Conservation (phyloP, 441 rosid species). For the Mallotus japonicus region DNA sequence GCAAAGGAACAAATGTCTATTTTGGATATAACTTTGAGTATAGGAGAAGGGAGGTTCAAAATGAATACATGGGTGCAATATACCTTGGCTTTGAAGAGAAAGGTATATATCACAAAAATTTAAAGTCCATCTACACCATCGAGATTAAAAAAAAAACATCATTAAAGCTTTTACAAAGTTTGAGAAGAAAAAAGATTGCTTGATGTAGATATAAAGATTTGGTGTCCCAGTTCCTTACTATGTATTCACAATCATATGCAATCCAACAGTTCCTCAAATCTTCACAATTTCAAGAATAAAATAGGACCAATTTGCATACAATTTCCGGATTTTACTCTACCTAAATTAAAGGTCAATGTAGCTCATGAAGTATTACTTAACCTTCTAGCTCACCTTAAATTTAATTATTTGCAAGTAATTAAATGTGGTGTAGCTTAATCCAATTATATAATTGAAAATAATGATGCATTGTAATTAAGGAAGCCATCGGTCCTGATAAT, state of each 20-base stretch:
- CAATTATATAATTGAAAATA: constrained; percentile 3
- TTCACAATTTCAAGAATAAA: not conserved
- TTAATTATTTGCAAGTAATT: not conserved
- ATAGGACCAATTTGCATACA: not conserved
- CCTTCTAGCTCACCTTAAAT: not conserved
- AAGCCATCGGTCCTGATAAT: constrained; percentile 14
- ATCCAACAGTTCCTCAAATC: constrained; percentile 2
- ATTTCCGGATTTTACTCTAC: not conserved
- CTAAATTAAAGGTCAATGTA: not conserved
- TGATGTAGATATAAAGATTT: constrained; percentile 28
- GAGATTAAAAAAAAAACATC: not conserved
- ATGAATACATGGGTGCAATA: constrained; percentile 15
- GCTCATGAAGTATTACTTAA: not conserved
- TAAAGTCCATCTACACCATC: constrained; percentile 21
- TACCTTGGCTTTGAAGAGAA: constrained; percentile 57
- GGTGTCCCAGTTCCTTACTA: not conserved
- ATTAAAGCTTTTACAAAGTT: not conserved
- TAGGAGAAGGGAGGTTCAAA: constrained; percentile 35
- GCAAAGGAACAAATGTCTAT: constrained; percentile 21
- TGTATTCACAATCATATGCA: constrained; percentile 13
- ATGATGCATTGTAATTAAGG: constrained; percentile 14
- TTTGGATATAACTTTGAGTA: constrained; percentile 38
- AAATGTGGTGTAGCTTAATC: constrained; percentile 5
- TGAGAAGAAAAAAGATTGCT: constrained; percentile 27
- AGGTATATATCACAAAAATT: constrained; percentile 20